phyloP scores from a whole-genome alignment of 2,329 filamentous ascomycete species.

The Penicillium griseofulvum region DNA sequence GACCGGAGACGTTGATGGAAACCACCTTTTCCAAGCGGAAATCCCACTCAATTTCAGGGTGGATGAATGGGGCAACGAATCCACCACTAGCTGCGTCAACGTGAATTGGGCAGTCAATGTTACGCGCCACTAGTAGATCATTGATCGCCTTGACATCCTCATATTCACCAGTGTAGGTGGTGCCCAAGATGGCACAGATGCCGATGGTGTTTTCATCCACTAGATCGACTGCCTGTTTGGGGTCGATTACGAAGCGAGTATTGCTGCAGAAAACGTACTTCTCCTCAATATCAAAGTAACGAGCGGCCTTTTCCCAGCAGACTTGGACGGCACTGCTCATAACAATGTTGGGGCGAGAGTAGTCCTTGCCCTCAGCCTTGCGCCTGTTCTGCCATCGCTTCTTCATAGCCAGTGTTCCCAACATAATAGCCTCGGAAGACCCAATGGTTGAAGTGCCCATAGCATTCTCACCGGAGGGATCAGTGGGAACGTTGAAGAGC shows the following conservation, averaged over 20 bases:
- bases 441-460: conserved; percentile 88
- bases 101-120: conserved; percentile 81
- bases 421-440: conserved; percentile 68
- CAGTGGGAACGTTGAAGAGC: conserved; percentile 75
- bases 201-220: conserved; percentile 76
- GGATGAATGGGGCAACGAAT: conserved; percentile 89
- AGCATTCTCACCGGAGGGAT: conserved; percentile 57
- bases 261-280: conserved; percentile 67
- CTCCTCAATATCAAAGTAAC: conserved; percentile 93
- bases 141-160: conserved; percentile 92
- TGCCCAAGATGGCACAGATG: conserved; percentile 86
- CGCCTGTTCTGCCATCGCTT: conserved; percentile 87
- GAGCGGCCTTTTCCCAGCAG: conserved; percentile 89
- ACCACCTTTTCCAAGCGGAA: conserved; percentile 86
- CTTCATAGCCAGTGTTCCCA: conserved; percentile 77
- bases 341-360: conserved; percentile 80
- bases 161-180: conserved; percentile 94
- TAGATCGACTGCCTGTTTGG: conserved; percentile 59
- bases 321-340: conserved; percentile 97
- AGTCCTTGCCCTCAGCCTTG: conserved; percentile 76
- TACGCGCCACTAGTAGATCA: conserved; percentile 72
- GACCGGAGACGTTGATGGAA: conserved; percentile 90
- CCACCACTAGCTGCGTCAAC: conserved; percentile 90
- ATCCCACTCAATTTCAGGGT: conserved; percentile 83
- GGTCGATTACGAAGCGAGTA: conserved; percentile 63